Conservation (phyloP, 768 basidiomycete species). For the Termitomyces eurrhizus region DNA sequence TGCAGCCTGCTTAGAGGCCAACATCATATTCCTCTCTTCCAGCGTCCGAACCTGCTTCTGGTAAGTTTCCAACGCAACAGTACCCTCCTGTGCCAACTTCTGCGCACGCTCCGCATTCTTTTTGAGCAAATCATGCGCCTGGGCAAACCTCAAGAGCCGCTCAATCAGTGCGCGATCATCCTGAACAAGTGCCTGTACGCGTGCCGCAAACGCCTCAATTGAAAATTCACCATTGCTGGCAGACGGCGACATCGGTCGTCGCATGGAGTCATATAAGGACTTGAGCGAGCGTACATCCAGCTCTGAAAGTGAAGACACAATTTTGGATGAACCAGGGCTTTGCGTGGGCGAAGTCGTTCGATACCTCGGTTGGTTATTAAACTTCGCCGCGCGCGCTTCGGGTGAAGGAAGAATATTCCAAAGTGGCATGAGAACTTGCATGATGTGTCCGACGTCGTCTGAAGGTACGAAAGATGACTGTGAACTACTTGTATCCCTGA, state of each 20-base stretch:
- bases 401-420: slow-evolving; percentile 85
- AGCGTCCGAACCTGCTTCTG: slow-evolving; percentile 82
- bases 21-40: slow-evolving; percentile 64
- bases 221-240: slow-evolving; percentile 46
- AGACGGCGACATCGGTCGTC: slow-evolving; percentile 22
- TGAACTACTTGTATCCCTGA: slow-evolving; percentile 9
- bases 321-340: slow-evolving; percentile 10
- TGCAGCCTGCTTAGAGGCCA: slow-evolving; percentile 48
- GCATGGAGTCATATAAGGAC: slow-evolving; percentile 57
- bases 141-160: slow-evolving; percentile 77
- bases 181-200: slow-evolving; percentile 76
- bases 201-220: slow-evolving; percentile 69
- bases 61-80: slow-evolving; percentile 78
- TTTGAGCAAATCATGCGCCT: slow-evolving; percentile 88
- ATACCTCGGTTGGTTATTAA: slow-evolving; percentile 41
- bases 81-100: slow-evolving; percentile 84
- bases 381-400: slow-evolving; percentile 71
- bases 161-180: slow-evolving; percentile 86
- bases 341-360: slow-evolving; percentile 40
- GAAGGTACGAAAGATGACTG: slow-evolving; percentile 13
- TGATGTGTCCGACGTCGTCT: slow-evolving; percentile 48
- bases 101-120: slow-evolving; percentile 90
- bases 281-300: slow-evolving; percentile 87
- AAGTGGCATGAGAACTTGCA: slow-evolving; percentile 62
- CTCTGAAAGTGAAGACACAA: slow-evolving; percentile 63